Conservation (phyloP, 2,329 filamentous ascomycete species). For the Botryotinia calthae region DNA sequence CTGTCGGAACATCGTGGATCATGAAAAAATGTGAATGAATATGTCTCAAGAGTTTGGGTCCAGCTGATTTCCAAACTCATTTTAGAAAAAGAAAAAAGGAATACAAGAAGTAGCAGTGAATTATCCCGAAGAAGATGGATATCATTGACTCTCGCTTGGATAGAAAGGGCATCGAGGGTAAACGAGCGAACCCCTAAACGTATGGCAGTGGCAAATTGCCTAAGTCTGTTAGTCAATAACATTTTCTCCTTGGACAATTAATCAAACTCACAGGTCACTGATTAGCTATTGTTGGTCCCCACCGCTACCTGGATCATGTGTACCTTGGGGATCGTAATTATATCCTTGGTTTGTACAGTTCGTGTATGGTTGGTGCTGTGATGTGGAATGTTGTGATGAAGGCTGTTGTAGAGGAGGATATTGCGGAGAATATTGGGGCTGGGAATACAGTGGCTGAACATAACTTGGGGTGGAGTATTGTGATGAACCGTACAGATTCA, state of each 20-base stretch:
- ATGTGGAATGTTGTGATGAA: background rate
- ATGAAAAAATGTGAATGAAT: no score
- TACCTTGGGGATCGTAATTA: background rate
- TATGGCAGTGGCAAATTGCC: background rate
- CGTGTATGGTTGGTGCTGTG: background rate
- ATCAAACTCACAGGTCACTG: background rate
- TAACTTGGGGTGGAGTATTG: background rate
- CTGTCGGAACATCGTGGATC: background rate
- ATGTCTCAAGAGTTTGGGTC: no score
- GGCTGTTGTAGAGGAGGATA: background rate
- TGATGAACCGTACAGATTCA: background rate
- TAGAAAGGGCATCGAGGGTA: background rate
- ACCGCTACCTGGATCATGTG: background rate
- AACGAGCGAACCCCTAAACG: slow-evolving; percentile 11
- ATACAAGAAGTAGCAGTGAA: no score
- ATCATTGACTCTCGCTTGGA: background rate
- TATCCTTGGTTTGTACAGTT: background rate
- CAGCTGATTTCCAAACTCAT: no score
- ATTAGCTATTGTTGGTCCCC: background rate
- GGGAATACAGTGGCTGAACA: background rate
- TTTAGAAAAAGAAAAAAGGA: no score
- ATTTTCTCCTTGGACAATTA: background rate
- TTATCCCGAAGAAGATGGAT: background rate
- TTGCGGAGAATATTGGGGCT: background rate
- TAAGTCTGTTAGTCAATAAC: background rate